Percentiles rank a stretch among this genome's conserved stretches.
These are phyloP conservation scores for Phlebopus sp. DNA, from an alignment of 1,284 basidiomycete genomes.

Conservation along the genomic window DNA sequence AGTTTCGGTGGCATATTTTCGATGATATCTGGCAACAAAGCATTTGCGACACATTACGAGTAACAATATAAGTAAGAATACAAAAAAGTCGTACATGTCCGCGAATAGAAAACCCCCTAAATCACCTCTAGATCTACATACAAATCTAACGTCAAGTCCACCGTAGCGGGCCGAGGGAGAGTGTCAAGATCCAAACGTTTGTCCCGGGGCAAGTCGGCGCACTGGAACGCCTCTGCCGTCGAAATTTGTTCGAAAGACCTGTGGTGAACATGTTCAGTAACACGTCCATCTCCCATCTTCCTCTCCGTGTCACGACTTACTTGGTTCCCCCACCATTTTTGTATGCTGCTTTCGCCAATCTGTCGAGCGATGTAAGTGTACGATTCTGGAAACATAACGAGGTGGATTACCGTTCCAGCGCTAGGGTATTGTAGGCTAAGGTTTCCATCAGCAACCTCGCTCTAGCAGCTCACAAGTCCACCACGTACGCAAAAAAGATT, in stretches of 20 bases:
- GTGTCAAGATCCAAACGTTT: constrained; percentile 37
- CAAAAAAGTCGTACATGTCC: neutral
- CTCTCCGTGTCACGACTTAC: no score
- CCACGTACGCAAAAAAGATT: constrained; percentile 51
- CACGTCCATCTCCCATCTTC: no score
- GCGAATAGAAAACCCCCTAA: neutral
- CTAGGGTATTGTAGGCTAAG: constrained; percentile 33
- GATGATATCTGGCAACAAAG: no score
- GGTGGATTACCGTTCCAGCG: constrained; percentile 21
- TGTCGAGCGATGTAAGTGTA: constrained; percentile 17
- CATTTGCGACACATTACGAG: no score
- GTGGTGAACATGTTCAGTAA: no score
- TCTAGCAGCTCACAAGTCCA: neutral
- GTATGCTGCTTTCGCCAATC: constrained; percentile 44
- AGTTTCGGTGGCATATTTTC: no score
- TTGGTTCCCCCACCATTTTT: constrained; percentile 55
- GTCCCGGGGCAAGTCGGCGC: constrained; percentile 33
- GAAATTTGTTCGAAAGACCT: constrained; percentile 36
- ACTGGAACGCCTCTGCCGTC: constrained; percentile 41
- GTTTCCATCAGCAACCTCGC: neutral
- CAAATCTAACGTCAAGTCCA: neutral
- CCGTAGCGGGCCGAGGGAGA: no score
- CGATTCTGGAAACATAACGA: neutral
- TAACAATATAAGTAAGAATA: neutral
- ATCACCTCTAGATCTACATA: constrained; percentile 2